Percentiles rank a stretch among this genome's conserved stretches.
These are phyloP conservation scores for Aspergillus terreus DNA, from an alignment of 2,329 filamentous ascomycete species.

Conservation along the genomic window DNA sequence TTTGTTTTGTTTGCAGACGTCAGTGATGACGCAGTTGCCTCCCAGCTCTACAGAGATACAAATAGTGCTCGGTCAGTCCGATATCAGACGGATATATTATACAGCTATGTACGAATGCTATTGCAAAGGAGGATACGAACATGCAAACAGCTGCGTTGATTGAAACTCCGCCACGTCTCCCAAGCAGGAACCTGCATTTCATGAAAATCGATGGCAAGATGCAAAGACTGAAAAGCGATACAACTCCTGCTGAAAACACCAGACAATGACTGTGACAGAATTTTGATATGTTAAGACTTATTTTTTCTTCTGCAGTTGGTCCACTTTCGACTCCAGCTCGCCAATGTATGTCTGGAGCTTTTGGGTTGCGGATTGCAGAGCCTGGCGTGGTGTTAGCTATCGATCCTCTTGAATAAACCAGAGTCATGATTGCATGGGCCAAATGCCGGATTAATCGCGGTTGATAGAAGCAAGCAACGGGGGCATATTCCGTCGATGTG, in stretches of 20 bases:
- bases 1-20: conserved; percentile 19
- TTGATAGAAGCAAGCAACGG: background rate
- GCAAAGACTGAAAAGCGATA: conserved; percentile 9
- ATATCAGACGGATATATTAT: background rate
- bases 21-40: conserved; percentile 7
- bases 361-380: conserved; percentile 82
- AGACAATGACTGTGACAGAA: background rate
- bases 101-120: background rate
- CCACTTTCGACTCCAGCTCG: conserved; percentile 75
- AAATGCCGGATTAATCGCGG: background rate
- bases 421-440: background rate
- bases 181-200: background rate
- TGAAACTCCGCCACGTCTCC: background rate
- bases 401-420: background rate
- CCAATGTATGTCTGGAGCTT: conserved; percentile 80
- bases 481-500: background rate
- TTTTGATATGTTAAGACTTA: conserved; percentile 22
- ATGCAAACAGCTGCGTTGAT: background rate
- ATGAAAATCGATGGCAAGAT: background rate
- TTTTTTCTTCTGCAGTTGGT: conserved; percentile 66
- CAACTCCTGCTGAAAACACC: background rate
- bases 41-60: background rate
- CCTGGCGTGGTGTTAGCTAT: conserved; percentile 48
- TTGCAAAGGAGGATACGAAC: background rate
- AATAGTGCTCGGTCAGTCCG: background rate